phyloP scores from a whole-genome alignment of 73 alveolate species.

The Blepharisma japonicum region DNA sequence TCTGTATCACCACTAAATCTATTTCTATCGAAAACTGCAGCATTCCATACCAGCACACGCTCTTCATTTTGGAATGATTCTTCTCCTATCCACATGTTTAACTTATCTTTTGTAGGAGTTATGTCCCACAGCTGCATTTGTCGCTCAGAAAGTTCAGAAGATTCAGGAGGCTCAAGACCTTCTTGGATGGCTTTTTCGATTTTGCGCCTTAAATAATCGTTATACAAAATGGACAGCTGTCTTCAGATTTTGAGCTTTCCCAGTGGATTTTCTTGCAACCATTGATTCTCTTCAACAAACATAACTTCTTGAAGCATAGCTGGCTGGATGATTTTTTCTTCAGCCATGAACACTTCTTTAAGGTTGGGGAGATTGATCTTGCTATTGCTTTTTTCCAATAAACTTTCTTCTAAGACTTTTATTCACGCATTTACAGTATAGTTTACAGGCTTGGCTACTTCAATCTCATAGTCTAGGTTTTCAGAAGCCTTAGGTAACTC shows the following conservation, averaged over 20 bases:
- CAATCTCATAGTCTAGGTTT: background rate
- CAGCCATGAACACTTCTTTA: background rate
- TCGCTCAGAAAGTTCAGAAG: background rate
- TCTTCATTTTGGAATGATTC: background rate
- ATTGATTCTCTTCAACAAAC: background rate
- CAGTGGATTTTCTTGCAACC: background rate
- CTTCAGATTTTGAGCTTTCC: background rate
- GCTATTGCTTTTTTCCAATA: background rate
- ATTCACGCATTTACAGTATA: background rate
- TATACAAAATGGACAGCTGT: background rate
- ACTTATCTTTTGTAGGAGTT: background rate
- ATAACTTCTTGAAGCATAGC: background rate
- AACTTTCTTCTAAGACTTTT: background rate
- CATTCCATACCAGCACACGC: conserved; percentile 11
- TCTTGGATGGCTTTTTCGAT: background rate
- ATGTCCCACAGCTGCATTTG: background rate
- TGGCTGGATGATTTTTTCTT: background rate
- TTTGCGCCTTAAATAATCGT: background rate
- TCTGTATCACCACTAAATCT: background rate
- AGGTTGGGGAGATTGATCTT: background rate
- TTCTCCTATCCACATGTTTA: background rate
- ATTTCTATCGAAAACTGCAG: background rate
- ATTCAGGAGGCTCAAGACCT: background rate
- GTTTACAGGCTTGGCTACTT: too few relatives aligned
- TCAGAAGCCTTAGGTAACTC: background rate